Percentiles rank a stretch among this genome's conserved stretches.
Conservation (phyloP, 2,329 filamentous ascomycete species). For the Torrubiella hemipterigena region DNA sequence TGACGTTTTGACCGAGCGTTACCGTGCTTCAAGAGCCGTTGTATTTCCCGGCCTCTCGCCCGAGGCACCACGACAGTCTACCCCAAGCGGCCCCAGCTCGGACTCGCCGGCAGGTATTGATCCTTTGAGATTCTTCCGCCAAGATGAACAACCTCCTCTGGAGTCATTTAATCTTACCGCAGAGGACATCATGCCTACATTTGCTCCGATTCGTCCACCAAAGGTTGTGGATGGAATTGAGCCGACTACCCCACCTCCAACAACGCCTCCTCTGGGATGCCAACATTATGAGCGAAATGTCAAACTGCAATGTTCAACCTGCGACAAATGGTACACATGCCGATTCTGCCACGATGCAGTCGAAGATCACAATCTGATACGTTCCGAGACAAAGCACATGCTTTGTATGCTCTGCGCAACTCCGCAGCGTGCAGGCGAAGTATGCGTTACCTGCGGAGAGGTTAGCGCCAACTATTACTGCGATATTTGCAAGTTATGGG, state of each 20-base stretch:
- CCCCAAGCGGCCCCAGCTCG: slow-evolving; percentile 24
- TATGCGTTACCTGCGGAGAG: slow-evolving; percentile 65
- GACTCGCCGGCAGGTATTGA: slow-evolving; percentile 34
- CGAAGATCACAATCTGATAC: slow-evolving; percentile 68
- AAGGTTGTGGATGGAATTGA: slow-evolving; percentile 34
- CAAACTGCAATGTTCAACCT: slow-evolving; percentile 86
- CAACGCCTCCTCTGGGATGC: slow-evolving; percentile 56
- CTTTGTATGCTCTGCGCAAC: slow-evolving; percentile 90
- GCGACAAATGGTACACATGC: slow-evolving; percentile 87
- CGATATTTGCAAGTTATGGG: slow-evolving; percentile 90
- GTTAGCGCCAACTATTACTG: slow-evolving; percentile 86
- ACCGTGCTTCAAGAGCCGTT: slow-evolving; percentile 27
- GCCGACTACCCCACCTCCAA: slow-evolving; percentile 9
- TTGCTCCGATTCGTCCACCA: slow-evolving; percentile 40
- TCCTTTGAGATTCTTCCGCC: slow-evolving; percentile 46
- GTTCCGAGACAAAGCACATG: slow-evolving; percentile 86
- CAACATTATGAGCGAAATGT: slow-evolving; percentile 92
- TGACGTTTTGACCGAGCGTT: slow-evolving; percentile 49
- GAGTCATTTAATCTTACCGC: slow-evolving; percentile 40
- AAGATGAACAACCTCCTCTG: slow-evolving; percentile 18
- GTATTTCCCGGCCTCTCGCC: slow-evolving; percentile 1
- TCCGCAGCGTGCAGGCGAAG: slow-evolving; percentile 69
- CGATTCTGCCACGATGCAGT: slow-evolving; percentile 82
- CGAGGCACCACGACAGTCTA: slow-evolving; percentile 10
- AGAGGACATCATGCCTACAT: slow-evolving; percentile 57